Evolutionary conservation across 2,329 filamentous ascomycete species (phyloP).

Genomic region (Xylaria polymorpha): DNA sequence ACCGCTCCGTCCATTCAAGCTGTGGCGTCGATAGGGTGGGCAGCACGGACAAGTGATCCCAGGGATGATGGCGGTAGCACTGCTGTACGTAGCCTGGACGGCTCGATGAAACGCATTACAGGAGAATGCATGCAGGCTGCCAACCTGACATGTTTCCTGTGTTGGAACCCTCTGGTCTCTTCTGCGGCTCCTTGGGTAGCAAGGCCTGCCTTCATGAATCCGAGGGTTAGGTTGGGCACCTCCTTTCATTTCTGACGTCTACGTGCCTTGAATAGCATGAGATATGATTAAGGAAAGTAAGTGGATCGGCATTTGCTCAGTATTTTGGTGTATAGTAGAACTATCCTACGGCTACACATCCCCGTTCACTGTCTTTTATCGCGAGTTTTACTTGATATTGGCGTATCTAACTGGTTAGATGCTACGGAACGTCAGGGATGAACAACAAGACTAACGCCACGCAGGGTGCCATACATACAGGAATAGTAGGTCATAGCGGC

Average conservation of each 20-base stretch:
- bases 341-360: neutral
- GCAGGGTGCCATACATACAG: slow-evolving; percentile 10
- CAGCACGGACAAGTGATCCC: neutral
- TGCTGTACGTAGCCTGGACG: slow-evolving; percentile 16
- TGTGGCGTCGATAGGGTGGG: slow-evolving; percentile 12
- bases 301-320: no score
- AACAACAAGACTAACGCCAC: neutral
- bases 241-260: neutral
- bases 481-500: slow-evolving; percentile 1
- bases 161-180: neutral
- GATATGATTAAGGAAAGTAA: neutral
- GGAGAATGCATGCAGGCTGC: slow-evolving; percentile 32
- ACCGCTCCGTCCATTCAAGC: neutral
- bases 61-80: slow-evolving; percentile 12
- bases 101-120: slow-evolving; percentile 32
- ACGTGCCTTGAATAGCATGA: neutral
- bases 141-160: slow-evolving; percentile 13
- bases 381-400: neutral
- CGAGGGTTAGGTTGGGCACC: slow-evolving; percentile 7
- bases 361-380: neutral
- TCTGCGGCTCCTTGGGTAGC: slow-evolving; percentile 1
- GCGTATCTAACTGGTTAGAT: neutral
- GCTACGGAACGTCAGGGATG: neutral
- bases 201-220: slow-evolving; percentile 3
- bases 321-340: slow-evolving; percentile 11